Conservation (phyloP, 495 filamentous ascomycete species). For the Astrothelium subdiscretum region DNA sequence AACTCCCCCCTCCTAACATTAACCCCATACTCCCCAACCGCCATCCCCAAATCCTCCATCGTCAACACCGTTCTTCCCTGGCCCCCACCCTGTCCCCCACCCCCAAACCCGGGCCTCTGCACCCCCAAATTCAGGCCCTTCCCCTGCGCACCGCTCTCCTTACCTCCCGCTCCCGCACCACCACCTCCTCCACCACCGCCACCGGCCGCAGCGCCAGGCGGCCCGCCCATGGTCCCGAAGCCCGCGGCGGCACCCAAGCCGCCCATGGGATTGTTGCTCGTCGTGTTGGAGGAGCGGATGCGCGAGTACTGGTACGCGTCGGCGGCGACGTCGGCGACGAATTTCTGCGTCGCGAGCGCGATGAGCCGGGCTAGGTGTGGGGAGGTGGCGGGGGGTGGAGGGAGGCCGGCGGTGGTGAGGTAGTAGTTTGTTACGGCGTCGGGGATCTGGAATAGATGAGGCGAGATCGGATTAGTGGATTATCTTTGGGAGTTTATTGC, state of each 20-base stretch:
- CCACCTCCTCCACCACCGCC: constrained; percentile 41
- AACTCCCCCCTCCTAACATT: constrained; percentile 96
- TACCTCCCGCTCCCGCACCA: too few species aligned
- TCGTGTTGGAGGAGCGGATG: constrained; percentile 79
- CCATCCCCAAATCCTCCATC: constrained; percentile 98
- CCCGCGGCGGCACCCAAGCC: constrained; percentile 70
- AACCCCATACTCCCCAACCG: constrained; percentile 91
- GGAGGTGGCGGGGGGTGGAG: constrained; percentile 76
- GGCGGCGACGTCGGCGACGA: constrained; percentile 92
- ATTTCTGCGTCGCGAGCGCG: constrained; percentile 92
- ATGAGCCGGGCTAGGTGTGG: constrained; percentile 82
- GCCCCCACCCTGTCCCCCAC: constrained; percentile 79
- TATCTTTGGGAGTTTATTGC: too few species aligned
- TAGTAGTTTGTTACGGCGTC: constrained; percentile 97
- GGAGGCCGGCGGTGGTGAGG: constrained; percentile 86
- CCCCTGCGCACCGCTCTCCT: constrained; percentile 21
- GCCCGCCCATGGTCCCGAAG: constrained; percentile 47
- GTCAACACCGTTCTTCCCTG: constrained; percentile 91
- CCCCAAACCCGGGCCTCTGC: constrained; percentile 82
- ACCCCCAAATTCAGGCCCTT: constrained; percentile 63
- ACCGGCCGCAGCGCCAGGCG: constrained; percentile 39
- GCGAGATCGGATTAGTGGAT: not conserved
- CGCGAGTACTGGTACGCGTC: constrained; percentile 96
- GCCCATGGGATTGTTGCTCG: constrained; percentile 76
- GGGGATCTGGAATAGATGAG: constrained; percentile 55